These are phyloP conservation scores for Lomentospora prolificans DNA, from an alignment of 2,329 filamentous ascomycete genomes.

Conservation along the genomic window DNA sequence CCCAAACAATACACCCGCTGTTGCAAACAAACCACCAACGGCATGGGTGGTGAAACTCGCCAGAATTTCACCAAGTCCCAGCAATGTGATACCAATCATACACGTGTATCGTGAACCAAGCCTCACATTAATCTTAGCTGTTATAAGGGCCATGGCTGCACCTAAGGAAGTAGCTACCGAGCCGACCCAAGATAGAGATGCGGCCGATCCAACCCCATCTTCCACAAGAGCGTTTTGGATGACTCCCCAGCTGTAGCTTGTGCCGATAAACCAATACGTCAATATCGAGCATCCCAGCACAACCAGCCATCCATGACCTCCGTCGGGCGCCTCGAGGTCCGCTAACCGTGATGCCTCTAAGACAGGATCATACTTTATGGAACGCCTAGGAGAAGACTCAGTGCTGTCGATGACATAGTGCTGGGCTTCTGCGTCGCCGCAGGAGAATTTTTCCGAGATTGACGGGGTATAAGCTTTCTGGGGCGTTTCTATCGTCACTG, in stretches of 20 bases:
- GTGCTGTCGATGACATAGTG: background rate
- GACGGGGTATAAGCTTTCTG: no score
- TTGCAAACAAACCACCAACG: constrained; percentile 25
- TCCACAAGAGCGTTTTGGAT: constrained; percentile 46
- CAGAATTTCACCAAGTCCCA: constrained; percentile 39
- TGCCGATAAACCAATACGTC: constrained; percentile 47
- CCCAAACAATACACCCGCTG: constrained; percentile 21
- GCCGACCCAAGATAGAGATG: constrained; percentile 49
- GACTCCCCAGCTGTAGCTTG: constrained; percentile 49
- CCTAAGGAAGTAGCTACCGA: constrained; percentile 40
- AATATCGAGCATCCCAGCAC: constrained; percentile 39
- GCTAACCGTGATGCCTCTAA: constrained; percentile 32
- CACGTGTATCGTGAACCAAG: constrained; percentile 38
- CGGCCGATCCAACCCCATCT: constrained; percentile 33
- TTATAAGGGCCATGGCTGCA: constrained; percentile 40
- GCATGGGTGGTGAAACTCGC: constrained; percentile 25
- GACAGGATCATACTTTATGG: constrained; percentile 10
- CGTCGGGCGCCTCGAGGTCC: constrained; percentile 38
- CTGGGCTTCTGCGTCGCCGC: no score
- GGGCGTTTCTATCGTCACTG: background rate
- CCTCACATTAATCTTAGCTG: constrained; percentile 36
- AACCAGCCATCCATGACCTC: constrained; percentile 47
- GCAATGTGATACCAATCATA: constrained; percentile 36
- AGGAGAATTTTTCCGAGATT: no score
- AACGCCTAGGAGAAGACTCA: background rate